phyloP scores from a whole-genome alignment of 257 asterid genomes.

The Apocynum venetum region DNA sequence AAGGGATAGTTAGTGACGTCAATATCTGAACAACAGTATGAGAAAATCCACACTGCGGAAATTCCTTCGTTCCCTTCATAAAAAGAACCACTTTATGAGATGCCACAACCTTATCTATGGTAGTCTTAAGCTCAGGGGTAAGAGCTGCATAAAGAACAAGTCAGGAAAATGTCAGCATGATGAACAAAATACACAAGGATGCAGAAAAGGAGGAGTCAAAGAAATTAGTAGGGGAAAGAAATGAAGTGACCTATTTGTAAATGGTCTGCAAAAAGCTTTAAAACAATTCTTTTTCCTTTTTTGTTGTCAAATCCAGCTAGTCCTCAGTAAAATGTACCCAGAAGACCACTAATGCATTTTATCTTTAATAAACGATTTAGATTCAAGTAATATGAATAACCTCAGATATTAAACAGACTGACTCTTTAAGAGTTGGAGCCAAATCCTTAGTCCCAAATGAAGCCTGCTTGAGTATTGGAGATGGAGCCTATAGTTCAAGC shows the following conservation, averaged over 20 bases:
- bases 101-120: slow-evolving; percentile 73
- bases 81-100: slow-evolving; percentile 71
- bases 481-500: no score
- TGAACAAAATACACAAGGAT: no score
- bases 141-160: slow-evolving; percentile 42
- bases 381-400: neutral
- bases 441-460: neutral
- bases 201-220: neutral
- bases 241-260: no score
- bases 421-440: neutral
- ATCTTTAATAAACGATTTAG: neutral
- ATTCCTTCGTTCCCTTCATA: slow-evolving; percentile 92
- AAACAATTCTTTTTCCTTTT: no score
- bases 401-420: neutral
- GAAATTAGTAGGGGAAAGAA: neutral
- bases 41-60: slow-evolving; percentile 93
- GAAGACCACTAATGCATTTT: no score
- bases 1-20: slow-evolving; percentile 60
- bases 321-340: neutral
- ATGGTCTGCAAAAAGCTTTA: no score
- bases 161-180: neutral
- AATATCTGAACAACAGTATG: slow-evolving; percentile 80
- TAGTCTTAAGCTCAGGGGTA: slow-evolving; percentile 63
- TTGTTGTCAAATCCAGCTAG: no score
- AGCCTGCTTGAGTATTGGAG: neutral